These are phyloP conservation scores for Drechmeria coniospora DNA, from an alignment of 2,329 filamentous ascomycete species.

Conservation along the genomic window DNA sequence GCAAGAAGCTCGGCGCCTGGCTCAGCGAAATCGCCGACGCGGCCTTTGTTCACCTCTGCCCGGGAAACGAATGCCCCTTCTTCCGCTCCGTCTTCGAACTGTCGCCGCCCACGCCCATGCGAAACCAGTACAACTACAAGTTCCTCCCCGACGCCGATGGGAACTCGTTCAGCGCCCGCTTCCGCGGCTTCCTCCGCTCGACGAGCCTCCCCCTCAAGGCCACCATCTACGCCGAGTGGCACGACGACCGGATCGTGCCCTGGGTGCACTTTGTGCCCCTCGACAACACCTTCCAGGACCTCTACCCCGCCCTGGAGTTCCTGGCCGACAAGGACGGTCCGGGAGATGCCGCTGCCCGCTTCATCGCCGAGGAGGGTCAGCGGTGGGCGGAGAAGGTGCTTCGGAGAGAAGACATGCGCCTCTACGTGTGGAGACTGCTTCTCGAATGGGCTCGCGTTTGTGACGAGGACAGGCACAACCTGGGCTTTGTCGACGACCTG, in stretches of 20 bases:
- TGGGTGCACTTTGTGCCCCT: slow-evolving; percentile 63
- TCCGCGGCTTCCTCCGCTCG: slow-evolving; percentile 45
- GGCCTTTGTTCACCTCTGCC: slow-evolving; percentile 29
- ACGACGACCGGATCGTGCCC: slow-evolving; percentile 50
- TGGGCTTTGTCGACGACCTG: slow-evolving; percentile 30
- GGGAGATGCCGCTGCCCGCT: slow-evolving; percentile 39
- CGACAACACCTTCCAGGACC: slow-evolving; percentile 50
- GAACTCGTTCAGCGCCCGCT: slow-evolving; percentile 49
- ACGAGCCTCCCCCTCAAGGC: slow-evolving; percentile 54
- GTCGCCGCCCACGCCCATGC: slow-evolving; percentile 23
- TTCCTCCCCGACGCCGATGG: slow-evolving; percentile 58
- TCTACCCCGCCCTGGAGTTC: slow-evolving; percentile 51
- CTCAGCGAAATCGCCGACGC: slow-evolving; percentile 23
- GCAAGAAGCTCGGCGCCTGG: slow-evolving; percentile 24
- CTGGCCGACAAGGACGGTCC: slow-evolving; percentile 36
- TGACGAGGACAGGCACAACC: slow-evolving; percentile 25
- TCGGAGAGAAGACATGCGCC: slow-evolving; percentile 47
- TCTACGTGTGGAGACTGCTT: slow-evolving; percentile 48
- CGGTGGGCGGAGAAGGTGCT: slow-evolving; percentile 47
- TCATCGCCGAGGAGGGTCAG: slow-evolving; percentile 43
- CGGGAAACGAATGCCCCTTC: slow-evolving; percentile 21
- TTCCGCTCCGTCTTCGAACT: slow-evolving; percentile 19
- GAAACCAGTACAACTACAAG: slow-evolving; percentile 40
- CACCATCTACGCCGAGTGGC: slow-evolving; percentile 62
- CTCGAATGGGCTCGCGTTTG: slow-evolving; percentile 40